Conservation (phyloP, 768 basidiomycete genomes). For the Boletus barrowsii region DNA sequence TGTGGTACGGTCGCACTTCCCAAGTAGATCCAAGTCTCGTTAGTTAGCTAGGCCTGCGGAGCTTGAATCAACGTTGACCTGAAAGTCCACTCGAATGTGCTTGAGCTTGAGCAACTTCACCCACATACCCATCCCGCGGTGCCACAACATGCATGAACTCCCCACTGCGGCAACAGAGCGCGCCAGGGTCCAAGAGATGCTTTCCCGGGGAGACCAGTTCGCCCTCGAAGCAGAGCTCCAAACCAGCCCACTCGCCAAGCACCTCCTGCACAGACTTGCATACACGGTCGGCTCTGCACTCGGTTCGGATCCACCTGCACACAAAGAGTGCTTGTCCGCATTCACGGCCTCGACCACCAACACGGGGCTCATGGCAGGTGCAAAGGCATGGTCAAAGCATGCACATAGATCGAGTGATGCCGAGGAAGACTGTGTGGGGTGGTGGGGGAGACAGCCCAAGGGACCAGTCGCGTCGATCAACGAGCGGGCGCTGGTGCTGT, state of each 20-base stretch:
- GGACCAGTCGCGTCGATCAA: conserved; percentile 55
- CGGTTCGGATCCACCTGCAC: conserved; percentile 47
- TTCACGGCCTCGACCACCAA: conserved; percentile 47
- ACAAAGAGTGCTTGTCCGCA: conserved; percentile 48
- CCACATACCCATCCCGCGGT: conserved; percentile 33
- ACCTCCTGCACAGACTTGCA: conserved; percentile 52
- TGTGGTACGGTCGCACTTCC: conserved; percentile 66
- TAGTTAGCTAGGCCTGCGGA: conserved; percentile 1
- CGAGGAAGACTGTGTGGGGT: conserved; percentile 33
- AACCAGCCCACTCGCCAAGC: conserved; percentile 37
- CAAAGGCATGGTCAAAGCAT: conserved; percentile 68
- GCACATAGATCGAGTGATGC: conserved; percentile 46
- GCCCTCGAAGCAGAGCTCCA: conserved; percentile 15
- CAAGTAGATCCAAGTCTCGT: conserved; percentile 37
- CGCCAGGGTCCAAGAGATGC: conserved; percentile 26
- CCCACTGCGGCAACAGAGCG: conserved; percentile 39
- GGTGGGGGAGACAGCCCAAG: conserved; percentile 55
- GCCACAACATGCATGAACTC: conserved; percentile 45
- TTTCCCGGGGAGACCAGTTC: conserved; percentile 6
- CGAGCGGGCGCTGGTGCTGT: conserved; percentile 46
- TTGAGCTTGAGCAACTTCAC: not conserved
- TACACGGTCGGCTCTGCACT: conserved; percentile 60
- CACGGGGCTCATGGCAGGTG: conserved; percentile 53
- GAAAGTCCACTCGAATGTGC: not conserved
- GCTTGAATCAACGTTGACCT: conserved; percentile 13